Percentiles rank a stretch among this genome's conserved stretches.
Evolutionary conservation across 2,329 filamentous ascomycete genomes (phyloP).

Genomic region (Fusarium avenaceum): DNA sequence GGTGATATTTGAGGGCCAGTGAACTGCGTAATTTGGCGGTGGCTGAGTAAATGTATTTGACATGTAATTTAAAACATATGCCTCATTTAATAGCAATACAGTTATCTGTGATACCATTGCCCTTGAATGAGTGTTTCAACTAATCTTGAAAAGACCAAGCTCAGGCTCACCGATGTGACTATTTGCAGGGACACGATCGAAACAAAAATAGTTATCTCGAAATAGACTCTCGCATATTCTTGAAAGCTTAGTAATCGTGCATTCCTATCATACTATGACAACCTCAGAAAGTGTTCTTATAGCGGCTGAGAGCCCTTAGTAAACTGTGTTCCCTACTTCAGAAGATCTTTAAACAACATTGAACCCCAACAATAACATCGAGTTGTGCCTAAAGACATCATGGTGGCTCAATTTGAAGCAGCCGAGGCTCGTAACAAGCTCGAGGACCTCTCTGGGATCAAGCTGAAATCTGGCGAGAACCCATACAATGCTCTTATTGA

Average conservation of each 20-base stretch:
- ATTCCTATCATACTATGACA: slow-evolving; percentile 20
- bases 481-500: slow-evolving; percentile 82
- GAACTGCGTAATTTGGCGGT: slow-evolving; percentile 29
- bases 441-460: slow-evolving; percentile 67
- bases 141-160: slow-evolving; percentile 21
- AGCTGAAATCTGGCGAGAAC: slow-evolving; percentile 70
- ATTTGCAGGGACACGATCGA: neutral
- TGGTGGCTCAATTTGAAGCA: slow-evolving; percentile 40
- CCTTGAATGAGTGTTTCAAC: slow-evolving; percentile 20
- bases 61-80: slow-evolving; percentile 22
- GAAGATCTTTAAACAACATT: neutral
- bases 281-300: slow-evolving; percentile 13
- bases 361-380: neutral
- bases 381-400: slow-evolving; percentile 1
- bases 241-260: slow-evolving; percentile 37
- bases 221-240: slow-evolving; percentile 7
- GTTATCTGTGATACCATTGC: neutral
- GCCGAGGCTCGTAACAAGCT: slow-evolving; percentile 63
- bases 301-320: neutral
- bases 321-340: too few species aligned
- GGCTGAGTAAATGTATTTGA: slow-evolving; percentile 29
- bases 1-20: slow-evolving; percentile 31
- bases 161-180: slow-evolving; percentile 13
- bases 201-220: slow-evolving; percentile 21
- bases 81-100: slow-evolving; percentile 1